Evolutionary conservation across 495 filamentous ascomycete species (phyloP).

Genomic region (Penicillium ochrochloron): DNA sequence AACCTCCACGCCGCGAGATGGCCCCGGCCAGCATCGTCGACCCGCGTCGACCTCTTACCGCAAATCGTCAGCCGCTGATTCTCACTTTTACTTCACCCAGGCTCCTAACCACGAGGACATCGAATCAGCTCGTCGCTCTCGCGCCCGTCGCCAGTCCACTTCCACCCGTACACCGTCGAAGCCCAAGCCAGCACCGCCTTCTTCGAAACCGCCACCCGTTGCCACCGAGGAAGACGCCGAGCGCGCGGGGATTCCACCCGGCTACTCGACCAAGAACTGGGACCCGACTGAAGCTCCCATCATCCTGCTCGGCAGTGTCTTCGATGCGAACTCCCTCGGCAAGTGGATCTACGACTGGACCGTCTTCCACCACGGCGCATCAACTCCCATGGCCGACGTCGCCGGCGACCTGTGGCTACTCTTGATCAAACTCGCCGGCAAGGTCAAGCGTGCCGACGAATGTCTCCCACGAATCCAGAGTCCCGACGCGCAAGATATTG

Average conservation of each 20-base stretch:
- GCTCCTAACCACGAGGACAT: constrained; percentile 50
- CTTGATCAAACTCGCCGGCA: constrained; percentile 93
- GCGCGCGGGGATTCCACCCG: constrained; percentile 79
- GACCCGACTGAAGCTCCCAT: constrained; percentile 93
- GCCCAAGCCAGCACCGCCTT: constrained; percentile 45
- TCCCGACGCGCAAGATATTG: constrained; percentile 73
- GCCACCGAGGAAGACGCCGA: constrained; percentile 87
- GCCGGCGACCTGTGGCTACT: constrained; percentile 95
- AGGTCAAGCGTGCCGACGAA: constrained; percentile 90
- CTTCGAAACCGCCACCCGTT: constrained; percentile 59
- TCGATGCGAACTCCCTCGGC: constrained; percentile 95
- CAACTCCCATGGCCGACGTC: constrained; percentile 86
- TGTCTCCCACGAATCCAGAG: constrained; percentile 73
- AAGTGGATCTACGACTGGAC: constrained; percentile 99
- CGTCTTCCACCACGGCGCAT: constrained; percentile 85
- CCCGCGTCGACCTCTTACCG: constrained; percentile 43
- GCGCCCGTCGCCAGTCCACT: constrained; percentile 54
- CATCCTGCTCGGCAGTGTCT: constrained; percentile 91
- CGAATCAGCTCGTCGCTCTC: constrained; percentile 49
- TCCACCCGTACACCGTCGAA: constrained; percentile 51
- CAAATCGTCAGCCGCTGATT: constrained; percentile 60
- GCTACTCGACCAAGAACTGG: constrained; percentile 99
- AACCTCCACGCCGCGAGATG: constrained; percentile 27
- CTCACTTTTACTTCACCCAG: constrained; percentile 57
- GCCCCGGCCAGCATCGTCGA: constrained; percentile 41